Percentiles rank a stretch among this genome's conserved stretches.
Evolutionary conservation across 2,329 filamentous ascomycete genomes (phyloP).

Genomic region (Claviceps spartinae): DNA sequence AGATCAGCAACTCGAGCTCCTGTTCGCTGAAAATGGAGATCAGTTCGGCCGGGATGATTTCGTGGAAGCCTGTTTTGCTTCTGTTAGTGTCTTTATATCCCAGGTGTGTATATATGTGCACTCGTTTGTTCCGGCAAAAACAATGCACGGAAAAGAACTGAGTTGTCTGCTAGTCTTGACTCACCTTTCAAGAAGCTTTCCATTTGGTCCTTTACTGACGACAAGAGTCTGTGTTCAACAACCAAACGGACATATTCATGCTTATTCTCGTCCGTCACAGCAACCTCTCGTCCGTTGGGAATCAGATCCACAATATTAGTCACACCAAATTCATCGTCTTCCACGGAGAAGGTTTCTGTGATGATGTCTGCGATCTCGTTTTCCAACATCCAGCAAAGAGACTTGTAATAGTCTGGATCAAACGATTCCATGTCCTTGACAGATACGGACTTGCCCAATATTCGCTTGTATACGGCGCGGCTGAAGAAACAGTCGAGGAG

Average conservation of each 20-base stretch:
- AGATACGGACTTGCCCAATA: conserved; percentile 85
- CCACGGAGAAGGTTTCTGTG: conserved; percentile 87
- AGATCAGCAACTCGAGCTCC: conserved; percentile 91
- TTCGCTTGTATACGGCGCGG: conserved; percentile 94
- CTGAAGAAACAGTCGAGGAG: conserved; percentile 98
- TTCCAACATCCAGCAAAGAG: conserved; percentile 92
- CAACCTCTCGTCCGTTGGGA: conserved; percentile 75
- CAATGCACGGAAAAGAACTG: background rate
- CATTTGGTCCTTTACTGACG: conserved; percentile 87
- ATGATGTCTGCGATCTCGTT: conserved; percentile 98
- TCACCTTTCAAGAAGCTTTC: conserved; percentile 78
- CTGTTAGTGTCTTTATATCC: background rate
- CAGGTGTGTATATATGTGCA: too few relatives aligned
- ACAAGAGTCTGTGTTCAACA: conserved; percentile 83
- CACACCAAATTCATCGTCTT: conserved; percentile 87
- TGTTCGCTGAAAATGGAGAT: conserved; percentile 98
- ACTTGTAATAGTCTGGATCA: conserved; percentile 98
- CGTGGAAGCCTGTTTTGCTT: conserved; percentile 68
- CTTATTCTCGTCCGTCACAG: conserved; percentile 96
- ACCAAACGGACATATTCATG: conserved; percentile 91
- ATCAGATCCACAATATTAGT: conserved; percentile 77
- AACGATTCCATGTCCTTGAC: conserved; percentile 99
- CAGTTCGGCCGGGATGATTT: conserved; percentile 88
- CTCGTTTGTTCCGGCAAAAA: too few relatives aligned
- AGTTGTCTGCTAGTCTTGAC: conserved; percentile 10